Evolutionary conservation across 768 basidiomycete genomes (phyloP).

Genomic region (Sporobolomyces pararoseus): DNA sequence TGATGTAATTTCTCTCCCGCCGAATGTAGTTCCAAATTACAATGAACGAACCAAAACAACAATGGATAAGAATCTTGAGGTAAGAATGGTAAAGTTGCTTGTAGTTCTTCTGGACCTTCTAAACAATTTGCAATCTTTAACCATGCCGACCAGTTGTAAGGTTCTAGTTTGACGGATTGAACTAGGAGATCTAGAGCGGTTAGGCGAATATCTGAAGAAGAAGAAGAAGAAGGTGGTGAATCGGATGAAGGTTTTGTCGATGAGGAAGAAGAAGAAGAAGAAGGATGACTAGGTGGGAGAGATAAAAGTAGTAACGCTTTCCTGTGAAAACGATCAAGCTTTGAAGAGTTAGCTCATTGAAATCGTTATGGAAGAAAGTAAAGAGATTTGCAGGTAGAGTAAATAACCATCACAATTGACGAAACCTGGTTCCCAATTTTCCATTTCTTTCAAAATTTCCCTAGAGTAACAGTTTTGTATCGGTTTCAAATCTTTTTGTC

Average conservation of each 20-base stretch:
- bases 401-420: slow-evolving; percentile 68
- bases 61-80: slow-evolving; percentile 59
- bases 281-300: slow-evolving; percentile 24
- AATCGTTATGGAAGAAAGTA: background rate
- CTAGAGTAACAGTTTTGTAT: slow-evolving; percentile 61
- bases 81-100: slow-evolving; percentile 53
- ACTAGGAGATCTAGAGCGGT: slow-evolving; percentile 80
- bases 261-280: background rate
- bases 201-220: slow-evolving; percentile 69
- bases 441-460: slow-evolving; percentile 61
- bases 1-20: slow-evolving; percentile 79
- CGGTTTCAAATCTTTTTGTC: slow-evolving; percentile 67
- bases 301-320: slow-evolving; percentile 68
- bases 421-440: slow-evolving; percentile 47
- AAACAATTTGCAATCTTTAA: slow-evolving; percentile 56
- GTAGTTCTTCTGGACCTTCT: slow-evolving; percentile 76
- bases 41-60: slow-evolving; percentile 78
- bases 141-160: slow-evolving; percentile 98
- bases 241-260: background rate
- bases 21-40: slow-evolving; percentile 80
- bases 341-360: background rate
- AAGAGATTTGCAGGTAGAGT: slow-evolving; percentile 65
- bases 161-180: slow-evolving; percentile 68
- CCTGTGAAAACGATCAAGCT: slow-evolving; percentile 51
- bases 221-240: background rate